Evolutionary conservation across 2,329 filamentous ascomycete species (phyloP).

Genomic region (Anthostomella pinea): DNA sequence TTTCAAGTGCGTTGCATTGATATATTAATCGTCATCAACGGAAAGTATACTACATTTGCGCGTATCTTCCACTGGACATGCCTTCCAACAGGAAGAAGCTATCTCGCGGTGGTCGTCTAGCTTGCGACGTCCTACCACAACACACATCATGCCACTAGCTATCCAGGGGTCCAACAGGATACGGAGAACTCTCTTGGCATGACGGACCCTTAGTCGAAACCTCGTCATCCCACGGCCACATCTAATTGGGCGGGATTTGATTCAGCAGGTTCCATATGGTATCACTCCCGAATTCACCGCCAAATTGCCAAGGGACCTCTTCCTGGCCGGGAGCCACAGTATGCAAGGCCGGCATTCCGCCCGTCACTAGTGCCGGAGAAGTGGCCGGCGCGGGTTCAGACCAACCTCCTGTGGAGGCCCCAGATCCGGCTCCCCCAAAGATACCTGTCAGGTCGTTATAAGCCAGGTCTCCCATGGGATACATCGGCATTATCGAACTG

Average conservation of each 20-base stretch:
- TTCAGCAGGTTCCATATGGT: constrained; percentile 58
- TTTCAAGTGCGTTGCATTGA: no score
- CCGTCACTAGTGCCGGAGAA: constrained; percentile 4
- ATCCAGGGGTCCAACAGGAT: no score
- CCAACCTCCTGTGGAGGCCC: background rate
- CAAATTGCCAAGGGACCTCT: constrained; percentile 48
- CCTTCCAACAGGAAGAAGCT: no score
- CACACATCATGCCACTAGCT: no score
- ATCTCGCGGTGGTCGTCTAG: no score
- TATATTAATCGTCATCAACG: no score
- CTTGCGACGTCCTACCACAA: no score
- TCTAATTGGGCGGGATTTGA: constrained; percentile 37
- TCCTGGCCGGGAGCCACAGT: constrained; percentile 15
- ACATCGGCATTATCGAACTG: constrained; percentile 51
- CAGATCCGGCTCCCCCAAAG: constrained; percentile 12
- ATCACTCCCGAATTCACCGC: constrained; percentile 52
- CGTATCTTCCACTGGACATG: no score
- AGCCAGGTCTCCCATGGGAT: constrained; percentile 54
- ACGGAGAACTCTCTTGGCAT: no score
- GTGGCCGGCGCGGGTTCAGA: background rate
- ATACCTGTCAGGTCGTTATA: constrained; percentile 55
- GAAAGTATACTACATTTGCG: no score
- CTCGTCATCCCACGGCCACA: background rate
- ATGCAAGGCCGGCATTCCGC: constrained; percentile 14
- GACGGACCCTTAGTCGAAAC: no score